Percentiles rank a stretch among this genome's conserved stretches.
Evolutionary conservation across 164 flowering plant species (phyloP).

Genomic region (Annona cherimola): DNA sequence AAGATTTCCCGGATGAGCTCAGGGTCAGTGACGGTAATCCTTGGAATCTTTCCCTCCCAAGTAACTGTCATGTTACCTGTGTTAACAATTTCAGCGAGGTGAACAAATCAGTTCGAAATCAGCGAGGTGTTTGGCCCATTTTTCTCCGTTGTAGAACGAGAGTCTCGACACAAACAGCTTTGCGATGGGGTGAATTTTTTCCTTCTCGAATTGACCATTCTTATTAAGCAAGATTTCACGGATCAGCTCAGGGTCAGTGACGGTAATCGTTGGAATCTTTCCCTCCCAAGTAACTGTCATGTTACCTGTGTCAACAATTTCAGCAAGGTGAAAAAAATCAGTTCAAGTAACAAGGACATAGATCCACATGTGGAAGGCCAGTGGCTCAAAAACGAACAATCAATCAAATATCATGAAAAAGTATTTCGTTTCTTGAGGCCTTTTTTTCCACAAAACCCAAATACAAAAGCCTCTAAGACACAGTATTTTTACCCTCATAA

Average conservation of each 20-base stretch:
- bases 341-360: too few relatives aligned
- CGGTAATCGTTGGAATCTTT: not conserved
- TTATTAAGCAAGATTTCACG: slow-evolving; percentile 8
- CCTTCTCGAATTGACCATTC: slow-evolving; percentile 7
- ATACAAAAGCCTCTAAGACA: too few relatives aligned
- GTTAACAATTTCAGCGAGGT: slow-evolving; percentile 19
- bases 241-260: slow-evolving; percentile 5
- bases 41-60: slow-evolving; percentile 7
- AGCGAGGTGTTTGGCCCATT: slow-evolving; percentile 41
- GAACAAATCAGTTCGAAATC: not conserved
- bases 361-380: too few relatives aligned
- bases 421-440: too few relatives aligned
- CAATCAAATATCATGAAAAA: too few relatives aligned
- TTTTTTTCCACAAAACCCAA: too few relatives aligned
- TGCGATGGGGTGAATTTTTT: not conserved
- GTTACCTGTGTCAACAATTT: slow-evolving; percentile 10
- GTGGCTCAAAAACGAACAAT: too few relatives aligned
- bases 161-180: not conserved
- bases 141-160: slow-evolving; percentile 25
- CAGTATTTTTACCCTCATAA: too few relatives aligned
- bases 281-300: slow-evolving; percentile 6
- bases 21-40: not conserved
- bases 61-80: slow-evolving; percentile 4
- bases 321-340: slow-evolving; percentile 17
- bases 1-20: slow-evolving; percentile 10